Evolutionary conservation across 2,329 filamentous ascomycete species (phyloP), one percentile per base, ranked within the genome.

Genomic region (Chaetomium sp.): DNA sequence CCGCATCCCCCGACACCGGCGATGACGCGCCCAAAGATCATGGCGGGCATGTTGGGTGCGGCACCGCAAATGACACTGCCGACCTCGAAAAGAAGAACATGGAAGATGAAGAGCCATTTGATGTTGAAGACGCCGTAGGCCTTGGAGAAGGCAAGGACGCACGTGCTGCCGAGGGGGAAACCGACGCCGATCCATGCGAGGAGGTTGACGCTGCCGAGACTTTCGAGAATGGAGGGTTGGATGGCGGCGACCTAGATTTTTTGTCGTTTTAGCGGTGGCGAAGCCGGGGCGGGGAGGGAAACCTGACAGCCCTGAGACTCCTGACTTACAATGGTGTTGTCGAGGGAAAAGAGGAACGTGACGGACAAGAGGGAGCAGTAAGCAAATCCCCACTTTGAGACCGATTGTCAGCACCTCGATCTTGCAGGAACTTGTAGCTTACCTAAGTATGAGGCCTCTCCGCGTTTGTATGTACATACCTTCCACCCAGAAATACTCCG

Each of bases 271-370:
- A 40, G 37, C 37, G 37, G 37, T 40, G 2, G 37, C 4, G 37
- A 40, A 40, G 2, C 37, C 8, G 37, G 12, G 37, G 37, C 8
- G 37, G 12, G 4, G 8, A 40, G 77, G 19, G 19, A 27, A 27
- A 27, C 19, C 19, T 27, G 19, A 27, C 19, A 3, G 19, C 19
- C 19, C 19, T 27, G 19, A 27, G 19, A 27, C 19, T 27, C 37
- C 37, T 40, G 55, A 46, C 44, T 46, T 11, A 46, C 44, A 32
- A 46, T 46, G 32, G 44, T 46, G 19, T 32, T 32, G 11, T 46
- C 44, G 32, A 46, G 44, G 44, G 44, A 27, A 12, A 46, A 46
- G 8, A 46, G 32, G 44, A 46, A 46, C 14, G 32, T 32, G 14
- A 32, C 32, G 3, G 44, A 46, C 14, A 46, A 32, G 32, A 46